phyloP scores from a whole-genome alignment of 2,329 filamentous ascomycete genomes.

The Ceratocystis colombiana region DNA sequence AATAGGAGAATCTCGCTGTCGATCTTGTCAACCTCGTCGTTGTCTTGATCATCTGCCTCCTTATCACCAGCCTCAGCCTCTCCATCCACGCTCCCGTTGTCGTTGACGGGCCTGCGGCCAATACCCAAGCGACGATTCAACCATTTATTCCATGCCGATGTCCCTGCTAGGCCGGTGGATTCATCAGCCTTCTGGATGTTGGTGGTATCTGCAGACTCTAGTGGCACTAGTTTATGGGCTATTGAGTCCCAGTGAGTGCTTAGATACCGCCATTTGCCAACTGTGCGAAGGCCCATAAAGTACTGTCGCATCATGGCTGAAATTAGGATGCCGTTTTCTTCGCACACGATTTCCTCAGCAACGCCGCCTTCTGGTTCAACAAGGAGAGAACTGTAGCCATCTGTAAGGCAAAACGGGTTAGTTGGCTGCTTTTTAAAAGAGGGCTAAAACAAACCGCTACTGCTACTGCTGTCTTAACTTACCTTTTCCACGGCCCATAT shows the following conservation, averaged over 20 bases:
- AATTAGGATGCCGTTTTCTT: constrained; percentile 80
- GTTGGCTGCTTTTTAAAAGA: neutral
- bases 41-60: constrained; percentile 26
- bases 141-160: constrained; percentile 23
- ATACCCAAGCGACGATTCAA: constrained; percentile 19
- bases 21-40: constrained; percentile 37
- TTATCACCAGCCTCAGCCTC: constrained; percentile 25
- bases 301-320: constrained; percentile 82
- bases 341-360: constrained; percentile 67
- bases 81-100: constrained; percentile 24
- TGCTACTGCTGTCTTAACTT: constrained; percentile 19
- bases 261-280: constrained; percentile 70
- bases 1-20: constrained; percentile 53
- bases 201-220: constrained; percentile 27
- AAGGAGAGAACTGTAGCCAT: constrained; percentile 70
- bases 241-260: constrained; percentile 59
- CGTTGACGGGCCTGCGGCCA: constrained; percentile 21
- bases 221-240: constrained; percentile 38
- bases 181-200: neutral
- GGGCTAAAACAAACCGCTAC: neutral
- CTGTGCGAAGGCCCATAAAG: constrained; percentile 73
- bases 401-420: constrained; percentile 32
- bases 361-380: constrained; percentile 64
- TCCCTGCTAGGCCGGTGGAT: neutral
- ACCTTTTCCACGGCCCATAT: constrained; percentile 76